Evolutionary conservation across 129 eudicot species (phyloP).

Genomic region (Flaveria ramosissima): DNA sequence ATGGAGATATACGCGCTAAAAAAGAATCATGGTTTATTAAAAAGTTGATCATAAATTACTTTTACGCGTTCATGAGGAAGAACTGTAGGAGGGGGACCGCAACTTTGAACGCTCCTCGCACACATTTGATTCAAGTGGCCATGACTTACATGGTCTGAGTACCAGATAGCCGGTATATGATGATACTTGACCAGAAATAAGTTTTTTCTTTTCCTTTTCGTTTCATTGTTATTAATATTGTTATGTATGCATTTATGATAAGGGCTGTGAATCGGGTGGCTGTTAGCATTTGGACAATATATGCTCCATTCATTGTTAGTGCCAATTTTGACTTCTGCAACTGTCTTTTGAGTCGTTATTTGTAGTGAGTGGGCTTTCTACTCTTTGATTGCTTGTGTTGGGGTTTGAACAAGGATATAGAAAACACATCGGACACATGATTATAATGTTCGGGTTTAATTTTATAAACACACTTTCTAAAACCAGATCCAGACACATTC

Average conservation of each 20-base stretch:
- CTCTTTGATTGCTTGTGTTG: background rate
- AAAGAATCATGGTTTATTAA: slow-evolving; percentile 94
- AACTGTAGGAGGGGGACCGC: slow-evolving; percentile 89
- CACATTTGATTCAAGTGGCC: slow-evolving; percentile 80
- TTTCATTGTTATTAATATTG: background rate
- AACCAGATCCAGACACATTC: background rate
- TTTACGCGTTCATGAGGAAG: slow-evolving; percentile 85
- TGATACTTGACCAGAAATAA: slow-evolving; percentile 27
- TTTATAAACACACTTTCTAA: background rate
- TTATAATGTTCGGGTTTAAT: background rate
- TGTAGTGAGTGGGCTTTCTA: slow-evolving; percentile 9
- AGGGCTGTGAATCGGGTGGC: slow-evolving; percentile 16
- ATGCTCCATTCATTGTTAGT: slow-evolving; percentile 30
- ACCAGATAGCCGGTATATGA: slow-evolving; percentile 3
- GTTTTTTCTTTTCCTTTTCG: background rate
- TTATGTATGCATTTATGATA: background rate
- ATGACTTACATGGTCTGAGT: slow-evolving; percentile 88
- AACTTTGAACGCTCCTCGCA: slow-evolving; percentile 81
- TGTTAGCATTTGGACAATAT: slow-evolving; percentile 20
- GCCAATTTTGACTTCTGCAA: slow-evolving; percentile 32
- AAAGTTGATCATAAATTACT: slow-evolving; percentile 82
- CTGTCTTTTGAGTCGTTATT: slow-evolving; percentile 31
- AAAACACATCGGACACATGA: background rate
- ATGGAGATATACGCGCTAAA: slow-evolving; percentile 84
- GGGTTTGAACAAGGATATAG: background rate